These are phyloP conservation scores for Phycomyces blakesleeanus DNA, from an alignment of 192 early-diverging fungal genomes.

Conservation along the genomic window DNA sequence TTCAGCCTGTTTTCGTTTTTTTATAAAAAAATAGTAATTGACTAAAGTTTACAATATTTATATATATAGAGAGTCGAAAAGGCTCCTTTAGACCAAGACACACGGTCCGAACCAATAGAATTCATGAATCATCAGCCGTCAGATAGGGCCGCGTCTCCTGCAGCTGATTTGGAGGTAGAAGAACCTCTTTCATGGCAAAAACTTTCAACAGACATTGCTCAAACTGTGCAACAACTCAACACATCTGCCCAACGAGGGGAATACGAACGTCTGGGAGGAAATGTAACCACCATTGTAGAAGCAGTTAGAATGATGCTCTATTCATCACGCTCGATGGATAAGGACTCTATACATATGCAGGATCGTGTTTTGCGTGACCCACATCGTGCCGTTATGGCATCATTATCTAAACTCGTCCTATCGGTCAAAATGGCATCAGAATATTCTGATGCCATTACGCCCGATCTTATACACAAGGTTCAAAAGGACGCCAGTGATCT, in stretches of 20 bases:
- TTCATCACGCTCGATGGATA: conserved; percentile 67
- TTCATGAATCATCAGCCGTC: not conserved
- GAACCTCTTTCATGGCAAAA: conserved; percentile 16
- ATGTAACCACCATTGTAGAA: conserved; percentile 53
- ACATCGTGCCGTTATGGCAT: conserved; percentile 76
- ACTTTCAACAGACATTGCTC: conserved; percentile 18
- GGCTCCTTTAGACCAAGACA: no score
- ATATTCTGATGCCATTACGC: not conserved
- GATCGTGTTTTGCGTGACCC: conserved; percentile 59
- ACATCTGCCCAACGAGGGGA: conserved; percentile 1
- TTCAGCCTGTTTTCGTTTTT: not conserved
- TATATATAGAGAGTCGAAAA: not conserved
- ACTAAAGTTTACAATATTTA: not conserved
- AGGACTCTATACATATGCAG: conserved; percentile 65
- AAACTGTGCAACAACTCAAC: conserved; percentile 20
- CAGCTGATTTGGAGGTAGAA: not conserved
- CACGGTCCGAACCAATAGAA: no score
- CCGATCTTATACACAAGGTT: conserved; percentile 60
- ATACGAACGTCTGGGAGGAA: conserved; percentile 1
- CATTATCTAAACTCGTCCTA: conserved; percentile 81
- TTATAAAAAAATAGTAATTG: not conserved
- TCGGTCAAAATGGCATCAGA: conserved; percentile 83
- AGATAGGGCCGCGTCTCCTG: not conserved
- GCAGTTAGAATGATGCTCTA: conserved; percentile 85
- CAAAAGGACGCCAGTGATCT: conserved; percentile 73